phyloP scores from a whole-genome alignment of 495 filamentous ascomycete genomes.

The Cetradonia linearis region DNA sequence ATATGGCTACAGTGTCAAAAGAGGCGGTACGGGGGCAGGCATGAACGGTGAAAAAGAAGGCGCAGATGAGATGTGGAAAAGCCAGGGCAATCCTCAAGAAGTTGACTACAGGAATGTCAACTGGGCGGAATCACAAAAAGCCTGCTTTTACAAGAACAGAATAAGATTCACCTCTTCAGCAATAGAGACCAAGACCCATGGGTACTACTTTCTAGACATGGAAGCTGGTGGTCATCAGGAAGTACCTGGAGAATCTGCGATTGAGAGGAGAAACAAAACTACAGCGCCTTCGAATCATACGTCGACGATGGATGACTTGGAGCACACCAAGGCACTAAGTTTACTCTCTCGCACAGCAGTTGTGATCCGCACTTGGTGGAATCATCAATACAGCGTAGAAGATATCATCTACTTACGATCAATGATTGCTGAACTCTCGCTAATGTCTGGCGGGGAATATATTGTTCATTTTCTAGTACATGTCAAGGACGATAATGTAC shows the following conservation, averaged over 20 bases:
- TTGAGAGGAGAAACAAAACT: neutral
- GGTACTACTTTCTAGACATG: slow-evolving; percentile 13
- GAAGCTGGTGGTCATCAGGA: slow-evolving; percentile 24
- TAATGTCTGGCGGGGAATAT: slow-evolving; percentile 55
- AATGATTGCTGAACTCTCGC: slow-evolving; percentile 50
- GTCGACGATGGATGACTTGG: slow-evolving; percentile 6
- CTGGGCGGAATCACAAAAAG: slow-evolving; percentile 66
- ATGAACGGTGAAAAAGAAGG: slow-evolving; percentile 71
- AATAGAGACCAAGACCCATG: slow-evolving; percentile 24
- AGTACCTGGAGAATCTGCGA: slow-evolving; percentile 29
- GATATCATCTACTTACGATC: slow-evolving; percentile 48
- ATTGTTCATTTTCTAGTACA: slow-evolving; percentile 55
- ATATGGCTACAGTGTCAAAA: slow-evolving; percentile 63
- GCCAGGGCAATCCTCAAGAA: slow-evolving; percentile 37
- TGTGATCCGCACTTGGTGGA: slow-evolving; percentile 54
- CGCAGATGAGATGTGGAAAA: slow-evolving; percentile 61
- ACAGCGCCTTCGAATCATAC: slow-evolving; percentile 21
- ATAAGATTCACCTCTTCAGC: slow-evolving; percentile 48
- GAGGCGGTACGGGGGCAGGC: slow-evolving; percentile 73
- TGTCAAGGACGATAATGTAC: slow-evolving; percentile 53
- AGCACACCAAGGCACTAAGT: slow-evolving; percentile 16
- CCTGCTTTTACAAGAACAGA: slow-evolving; percentile 59
- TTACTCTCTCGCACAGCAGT: slow-evolving; percentile 47
- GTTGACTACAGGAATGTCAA: slow-evolving; percentile 64
- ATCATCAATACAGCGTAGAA: slow-evolving; percentile 44